phyloP scores from a whole-genome alignment of 1,284 basidiomycete genomes.

The Trametes polyzona region DNA sequence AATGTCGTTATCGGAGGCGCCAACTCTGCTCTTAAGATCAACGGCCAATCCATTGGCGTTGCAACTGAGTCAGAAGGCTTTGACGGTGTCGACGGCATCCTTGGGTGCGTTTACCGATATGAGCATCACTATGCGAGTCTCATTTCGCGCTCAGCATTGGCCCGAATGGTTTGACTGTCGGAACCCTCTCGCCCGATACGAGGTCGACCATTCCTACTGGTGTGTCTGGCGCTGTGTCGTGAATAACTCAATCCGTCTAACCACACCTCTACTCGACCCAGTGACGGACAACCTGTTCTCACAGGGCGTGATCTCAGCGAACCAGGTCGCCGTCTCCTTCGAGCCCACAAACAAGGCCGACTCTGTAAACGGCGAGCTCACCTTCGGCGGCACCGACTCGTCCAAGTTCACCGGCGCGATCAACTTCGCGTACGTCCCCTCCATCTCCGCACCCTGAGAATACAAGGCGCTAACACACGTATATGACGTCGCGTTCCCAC shows the following conservation, averaged over 20 bases:
- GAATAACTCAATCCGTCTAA: too few relatives aligned
- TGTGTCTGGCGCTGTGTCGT: conserved; percentile 5
- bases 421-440: conserved; percentile 35
- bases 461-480: neutral
- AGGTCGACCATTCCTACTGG: conserved; percentile 21
- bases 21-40: conserved; percentile 18
- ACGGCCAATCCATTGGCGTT: conserved; percentile 54
- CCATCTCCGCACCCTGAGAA: neutral
- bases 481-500: neutral
- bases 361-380: conserved; percentile 34
- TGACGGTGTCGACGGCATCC: conserved; percentile 50
- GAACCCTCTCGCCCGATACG: conserved; percentile 22
- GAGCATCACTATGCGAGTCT: neutral
- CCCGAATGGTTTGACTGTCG: conserved; percentile 46
- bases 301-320: conserved; percentile 26
- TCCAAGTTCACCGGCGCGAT: conserved; percentile 53
- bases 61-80: conserved; percentile 43
- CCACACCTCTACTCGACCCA: neutral
- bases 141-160: conserved; percentile 41
- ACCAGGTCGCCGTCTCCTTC: conserved; percentile 53
- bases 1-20: conserved; percentile 33
- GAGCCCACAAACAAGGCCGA: conserved; percentile 39
- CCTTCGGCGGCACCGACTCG: conserved; percentile 51
- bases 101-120: conserved; percentile 37
- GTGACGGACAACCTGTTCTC: conserved; percentile 52